Conservation (phyloP, 225 moss, liverwort and hornwort genomes). For the Pseudisothecium myosuroides region DNA sequence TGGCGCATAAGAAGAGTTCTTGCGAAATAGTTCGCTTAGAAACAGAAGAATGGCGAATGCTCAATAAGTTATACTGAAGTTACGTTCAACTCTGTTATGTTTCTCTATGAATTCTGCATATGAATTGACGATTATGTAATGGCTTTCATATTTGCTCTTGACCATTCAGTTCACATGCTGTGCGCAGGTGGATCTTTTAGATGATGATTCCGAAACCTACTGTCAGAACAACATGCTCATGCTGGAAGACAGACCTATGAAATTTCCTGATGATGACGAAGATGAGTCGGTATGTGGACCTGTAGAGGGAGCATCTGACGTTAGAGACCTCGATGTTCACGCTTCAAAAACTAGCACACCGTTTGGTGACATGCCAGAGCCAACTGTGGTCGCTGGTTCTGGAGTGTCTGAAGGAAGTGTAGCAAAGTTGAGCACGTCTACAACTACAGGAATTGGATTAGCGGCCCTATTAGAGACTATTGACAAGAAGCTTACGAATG, state of each 20-base stretch:
- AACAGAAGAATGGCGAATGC: not conserved
- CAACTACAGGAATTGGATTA: constrained; percentile 31
- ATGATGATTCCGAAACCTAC: constrained; percentile 1
- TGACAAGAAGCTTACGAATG: constrained; percentile 7
- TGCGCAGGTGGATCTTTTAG: constrained; percentile 39
- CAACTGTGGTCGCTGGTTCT: constrained; percentile 12
- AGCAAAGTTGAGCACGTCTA: constrained; percentile 20
- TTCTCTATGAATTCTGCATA: not conserved
- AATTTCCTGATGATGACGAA: constrained; percentile 8
- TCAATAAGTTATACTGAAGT: not conserved
- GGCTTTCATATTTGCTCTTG: not conserved
- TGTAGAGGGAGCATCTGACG: not conserved
- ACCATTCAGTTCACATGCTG: not conserved
- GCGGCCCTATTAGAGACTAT: constrained; percentile 14
- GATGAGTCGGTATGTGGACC: not conserved
- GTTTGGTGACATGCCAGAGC: not conserved
- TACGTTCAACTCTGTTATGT: not conserved
- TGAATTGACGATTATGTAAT: not conserved
- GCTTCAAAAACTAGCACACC: not conserved
- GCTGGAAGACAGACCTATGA: constrained; percentile 6
- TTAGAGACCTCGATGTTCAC: not conserved
- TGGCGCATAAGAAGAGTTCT: not conserved
- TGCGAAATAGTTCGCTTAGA: not conserved
- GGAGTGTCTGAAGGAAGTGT: constrained; percentile 10
- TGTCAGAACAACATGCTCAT: not conserved